Conservation (phyloP, 2,329 filamentous ascomycete genomes). For the Cytospora leucostoma region DNA sequence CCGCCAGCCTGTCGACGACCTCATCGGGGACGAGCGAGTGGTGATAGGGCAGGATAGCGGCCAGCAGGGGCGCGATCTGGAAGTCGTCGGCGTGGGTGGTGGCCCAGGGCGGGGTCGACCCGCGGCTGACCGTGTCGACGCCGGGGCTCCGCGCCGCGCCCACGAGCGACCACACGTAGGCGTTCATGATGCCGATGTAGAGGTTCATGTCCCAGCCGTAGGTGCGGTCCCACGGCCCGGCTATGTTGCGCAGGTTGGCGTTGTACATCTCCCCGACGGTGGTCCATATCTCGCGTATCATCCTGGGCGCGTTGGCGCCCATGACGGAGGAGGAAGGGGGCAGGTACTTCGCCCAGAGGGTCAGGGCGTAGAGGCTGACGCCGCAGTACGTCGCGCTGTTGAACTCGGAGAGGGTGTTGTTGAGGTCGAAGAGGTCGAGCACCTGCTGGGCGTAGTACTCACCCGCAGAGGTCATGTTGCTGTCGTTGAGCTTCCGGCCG, state of each 20-base stretch:
- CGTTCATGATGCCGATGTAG: conserved; percentile 58
- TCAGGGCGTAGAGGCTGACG: conserved; percentile 60
- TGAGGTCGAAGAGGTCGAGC: conserved; percentile 56
- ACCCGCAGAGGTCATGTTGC: conserved; percentile 60
- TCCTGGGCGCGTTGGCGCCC: conserved; percentile 50
- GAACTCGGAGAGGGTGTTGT: conserved; percentile 62
- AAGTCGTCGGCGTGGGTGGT: conserved; percentile 63
- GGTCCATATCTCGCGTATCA: conserved; percentile 57
- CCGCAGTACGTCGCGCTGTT: conserved; percentile 65
- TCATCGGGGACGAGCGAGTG: conserved; percentile 46
- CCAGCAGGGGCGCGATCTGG: conserved; percentile 57
- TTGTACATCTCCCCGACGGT: conserved; percentile 57
- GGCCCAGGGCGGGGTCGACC: conserved; percentile 40
- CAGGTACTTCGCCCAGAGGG: conserved; percentile 62
- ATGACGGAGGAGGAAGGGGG: conserved; percentile 54
- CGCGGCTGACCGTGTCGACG: conserved; percentile 36
- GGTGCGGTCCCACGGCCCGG: conserved; percentile 64
- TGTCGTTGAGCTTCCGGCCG: conserved; percentile 53
- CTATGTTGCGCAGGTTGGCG: conserved; percentile 59
- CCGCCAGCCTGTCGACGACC: conserved; percentile 43
- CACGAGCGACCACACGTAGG: conserved; percentile 60
- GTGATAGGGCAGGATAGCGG: conserved; percentile 54
- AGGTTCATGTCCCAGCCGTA: conserved; percentile 67
- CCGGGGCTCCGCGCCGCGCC: conserved; percentile 48
- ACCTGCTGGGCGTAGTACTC: conserved; percentile 58